These are phyloP conservation scores for Hypomyces rosellus DNA, from an alignment of 2,329 filamentous ascomycete species.

Conservation along the genomic window DNA sequence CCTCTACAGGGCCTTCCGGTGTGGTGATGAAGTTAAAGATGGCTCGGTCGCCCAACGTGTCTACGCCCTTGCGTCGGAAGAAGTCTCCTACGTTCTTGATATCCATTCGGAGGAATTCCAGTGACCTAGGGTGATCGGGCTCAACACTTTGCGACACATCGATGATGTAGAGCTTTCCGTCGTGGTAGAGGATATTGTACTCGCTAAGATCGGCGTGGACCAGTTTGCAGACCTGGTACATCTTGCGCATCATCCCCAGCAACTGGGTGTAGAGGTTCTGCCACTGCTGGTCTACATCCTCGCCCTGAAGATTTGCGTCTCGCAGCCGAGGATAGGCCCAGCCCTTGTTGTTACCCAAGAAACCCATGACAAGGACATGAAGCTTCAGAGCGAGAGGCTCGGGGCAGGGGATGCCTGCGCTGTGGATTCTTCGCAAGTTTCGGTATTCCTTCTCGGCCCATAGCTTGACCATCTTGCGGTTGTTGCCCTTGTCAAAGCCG, in stretches of 20 bases:
- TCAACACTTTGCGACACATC: conserved; percentile 97
- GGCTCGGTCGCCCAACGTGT: conserved; percentile 70
- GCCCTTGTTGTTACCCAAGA: conserved; percentile 81
- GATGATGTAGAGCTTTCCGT: conserved; percentile 80
- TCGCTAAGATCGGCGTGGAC: conserved; percentile 97
- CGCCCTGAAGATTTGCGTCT: conserved; percentile 68
- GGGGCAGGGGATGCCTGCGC: conserved; percentile 81
- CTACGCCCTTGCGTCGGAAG: conserved; percentile 79
- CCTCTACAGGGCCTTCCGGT: conserved; percentile 52
- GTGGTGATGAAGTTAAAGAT: conserved; percentile 78
- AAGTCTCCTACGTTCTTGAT: conserved; percentile 96
- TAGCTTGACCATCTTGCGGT: conserved; percentile 93
- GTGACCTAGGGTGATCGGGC: conserved; percentile 85
- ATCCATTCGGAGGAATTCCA: conserved; percentile 96
- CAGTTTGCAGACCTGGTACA: conserved; percentile 87
- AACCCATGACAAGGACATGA: conserved; percentile 94
- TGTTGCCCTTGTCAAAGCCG: conserved; percentile 91
- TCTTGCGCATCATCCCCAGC: conserved; percentile 78
- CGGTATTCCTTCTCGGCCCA: conserved; percentile 99
- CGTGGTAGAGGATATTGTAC: conserved; percentile 93
- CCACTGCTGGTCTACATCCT: conserved; percentile 69
- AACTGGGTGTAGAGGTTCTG: conserved; percentile 73
- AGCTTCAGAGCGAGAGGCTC: conserved; percentile 83
- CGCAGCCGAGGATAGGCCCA: conserved; percentile 83
- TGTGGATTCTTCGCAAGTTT: conserved; percentile 78